phyloP scores from a whole-genome alignment of 257 asterid species.

The Gentiana straminea region DNA sequence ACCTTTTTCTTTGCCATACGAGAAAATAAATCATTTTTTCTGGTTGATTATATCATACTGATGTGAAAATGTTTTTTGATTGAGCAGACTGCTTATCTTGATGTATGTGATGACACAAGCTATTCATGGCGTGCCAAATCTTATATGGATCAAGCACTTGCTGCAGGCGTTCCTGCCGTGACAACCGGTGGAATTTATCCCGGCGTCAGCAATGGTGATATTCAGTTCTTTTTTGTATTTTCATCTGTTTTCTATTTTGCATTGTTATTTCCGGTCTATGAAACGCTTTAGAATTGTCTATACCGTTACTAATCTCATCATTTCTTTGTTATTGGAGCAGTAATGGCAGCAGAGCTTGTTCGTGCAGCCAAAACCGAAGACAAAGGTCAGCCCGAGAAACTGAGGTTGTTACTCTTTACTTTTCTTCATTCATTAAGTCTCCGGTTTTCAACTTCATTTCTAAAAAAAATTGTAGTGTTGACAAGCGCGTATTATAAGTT shows the following conservation, averaged over 20 bases:
- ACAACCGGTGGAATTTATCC: constrained; percentile 96
- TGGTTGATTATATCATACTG: too few relatives aligned
- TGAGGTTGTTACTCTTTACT: constrained; percentile 41
- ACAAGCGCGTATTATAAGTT: too few relatives aligned
- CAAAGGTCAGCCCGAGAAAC: constrained; percentile 60
- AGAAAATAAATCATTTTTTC: neutral
- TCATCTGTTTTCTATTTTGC: constrained; percentile 1
- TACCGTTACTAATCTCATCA: too few relatives aligned
- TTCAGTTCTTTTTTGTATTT: constrained; percentile 23
- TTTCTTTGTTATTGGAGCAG: constrained; percentile 27
- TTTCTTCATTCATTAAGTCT: neutral
- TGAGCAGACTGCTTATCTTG: constrained; percentile 80
- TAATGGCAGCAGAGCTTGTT: constrained; percentile 97
- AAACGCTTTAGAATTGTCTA: too few relatives aligned
- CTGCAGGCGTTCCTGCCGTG: constrained; percentile 80
- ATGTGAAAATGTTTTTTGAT: constrained; percentile 7
- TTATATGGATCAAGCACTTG: constrained; percentile 52
- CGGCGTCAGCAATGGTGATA: constrained; percentile 93
- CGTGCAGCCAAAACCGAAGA: constrained; percentile 55
- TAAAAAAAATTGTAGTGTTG: too few relatives aligned
- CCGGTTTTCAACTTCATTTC: too few relatives aligned
- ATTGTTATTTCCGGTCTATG: neutral
- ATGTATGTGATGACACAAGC: constrained; percentile 90
- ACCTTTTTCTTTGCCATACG: neutral
- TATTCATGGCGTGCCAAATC: constrained; percentile 70